phyloP scores from a whole-genome alignment of 495 filamentous ascomycete species.

The Penicillium tannophilum region DNA sequence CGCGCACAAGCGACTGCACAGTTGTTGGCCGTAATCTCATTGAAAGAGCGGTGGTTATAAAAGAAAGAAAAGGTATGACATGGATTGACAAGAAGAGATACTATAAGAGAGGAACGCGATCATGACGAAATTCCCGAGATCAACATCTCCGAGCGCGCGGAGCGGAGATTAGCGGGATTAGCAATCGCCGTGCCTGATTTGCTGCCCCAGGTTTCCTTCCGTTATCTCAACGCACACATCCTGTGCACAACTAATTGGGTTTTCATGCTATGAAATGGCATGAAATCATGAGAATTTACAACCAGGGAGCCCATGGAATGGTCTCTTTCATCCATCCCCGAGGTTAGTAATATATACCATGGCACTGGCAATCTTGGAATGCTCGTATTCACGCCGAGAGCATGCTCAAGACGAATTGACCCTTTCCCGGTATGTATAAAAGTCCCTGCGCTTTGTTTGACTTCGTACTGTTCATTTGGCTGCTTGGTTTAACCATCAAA shows the following conservation, averaged over 20 bases:
- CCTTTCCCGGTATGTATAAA: neutral
- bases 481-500: neutral
- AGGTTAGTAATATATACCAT: neutral
- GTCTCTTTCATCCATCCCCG: too few species aligned
- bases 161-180: conserved; percentile 18
- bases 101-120: neutral
- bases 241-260: too few species aligned
- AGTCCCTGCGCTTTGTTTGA: neutral
- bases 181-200: neutral
- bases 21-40: conserved; percentile 16
- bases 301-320: too few species aligned
- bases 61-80: neutral
- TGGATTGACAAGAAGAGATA: neutral
- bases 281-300: too few species aligned
- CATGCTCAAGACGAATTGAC: too few species aligned
- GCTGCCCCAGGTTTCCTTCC: neutral
- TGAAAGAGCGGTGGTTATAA: neutral
- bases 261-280: too few species aligned
- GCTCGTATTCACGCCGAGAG: neutral
- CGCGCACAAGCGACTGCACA: conserved; percentile 21
- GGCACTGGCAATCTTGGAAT: neutral
- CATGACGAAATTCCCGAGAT: neutral
- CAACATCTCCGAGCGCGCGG: conserved; percentile 1
- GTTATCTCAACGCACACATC: neutral
- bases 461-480: neutral